phyloP scores from a whole-genome alignment of 2,329 filamentous ascomycete species.

The Trichothecium roseum region DNA sequence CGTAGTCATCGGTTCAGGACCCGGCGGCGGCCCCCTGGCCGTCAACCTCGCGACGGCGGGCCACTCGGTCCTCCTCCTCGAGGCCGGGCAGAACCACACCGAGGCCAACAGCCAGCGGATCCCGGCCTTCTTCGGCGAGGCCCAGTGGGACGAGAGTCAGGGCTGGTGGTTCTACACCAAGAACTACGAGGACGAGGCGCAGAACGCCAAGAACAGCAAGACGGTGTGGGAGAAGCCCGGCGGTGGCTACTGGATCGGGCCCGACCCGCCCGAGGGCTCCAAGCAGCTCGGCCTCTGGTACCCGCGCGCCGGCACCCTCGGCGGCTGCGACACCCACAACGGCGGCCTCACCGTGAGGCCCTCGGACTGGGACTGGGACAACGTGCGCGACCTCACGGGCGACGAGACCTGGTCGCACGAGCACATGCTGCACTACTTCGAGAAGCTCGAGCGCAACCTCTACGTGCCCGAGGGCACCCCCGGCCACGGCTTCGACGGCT shows the following conservation, averaged over 20 bases:
- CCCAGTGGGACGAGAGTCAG: conserved; percentile 14
- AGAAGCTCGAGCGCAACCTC: conserved; percentile 32
- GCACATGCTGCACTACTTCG: conserved; percentile 39
- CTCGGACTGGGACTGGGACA: conserved; percentile 36
- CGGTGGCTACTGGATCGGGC: conserved; percentile 8
- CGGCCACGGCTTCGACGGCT: conserved; percentile 40
- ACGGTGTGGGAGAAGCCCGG: conserved; percentile 8
- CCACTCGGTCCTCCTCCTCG: conserved; percentile 45
- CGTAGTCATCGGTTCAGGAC: conserved; percentile 47
- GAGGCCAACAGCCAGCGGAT: conserved; percentile 32
- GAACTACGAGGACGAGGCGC: conserved; percentile 9
- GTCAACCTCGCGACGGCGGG: conserved; percentile 45
- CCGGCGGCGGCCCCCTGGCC: conserved; percentile 44
- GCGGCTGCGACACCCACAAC: conserved; percentile 23
- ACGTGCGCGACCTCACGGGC: conserved; percentile 36
- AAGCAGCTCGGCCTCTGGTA: conserved; percentile 18
- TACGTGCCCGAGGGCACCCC: conserved; percentile 25
- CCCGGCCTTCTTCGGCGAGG: conserved; percentile 15
- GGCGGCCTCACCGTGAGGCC: conserved; percentile 36
- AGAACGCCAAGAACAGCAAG: conserved; percentile 7
- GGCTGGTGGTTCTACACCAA: conserved; percentile 11
- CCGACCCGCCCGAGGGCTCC: conserved; percentile 9
- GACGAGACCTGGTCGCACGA: conserved; percentile 36
- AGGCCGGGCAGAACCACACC: conserved; percentile 30
- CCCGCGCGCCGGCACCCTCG: conserved; percentile 14